Evolutionary conservation across 2,329 filamentous ascomycete genomes (phyloP).

Genomic region (Botrytis sinoallii): DNA sequence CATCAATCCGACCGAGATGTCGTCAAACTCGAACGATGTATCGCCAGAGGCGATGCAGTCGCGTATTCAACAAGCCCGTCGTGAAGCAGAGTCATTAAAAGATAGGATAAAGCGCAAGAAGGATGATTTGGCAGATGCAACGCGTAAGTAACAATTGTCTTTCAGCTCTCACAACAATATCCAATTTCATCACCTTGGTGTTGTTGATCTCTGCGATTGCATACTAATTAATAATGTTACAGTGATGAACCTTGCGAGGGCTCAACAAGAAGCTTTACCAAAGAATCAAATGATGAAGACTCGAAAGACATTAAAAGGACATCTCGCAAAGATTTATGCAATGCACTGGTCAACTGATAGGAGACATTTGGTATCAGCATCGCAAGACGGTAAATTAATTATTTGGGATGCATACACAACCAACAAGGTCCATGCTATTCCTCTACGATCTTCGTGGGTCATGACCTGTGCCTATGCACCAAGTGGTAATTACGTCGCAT

Average conservation of each 20-base stretch:
- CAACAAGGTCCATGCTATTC: slow-evolving; percentile 99
- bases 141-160: slow-evolving; percentile 64
- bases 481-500: slow-evolving; percentile 96
- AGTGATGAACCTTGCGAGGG: slow-evolving; percentile 91
- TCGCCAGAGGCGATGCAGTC: slow-evolving; percentile 83
- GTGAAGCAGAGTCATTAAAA: slow-evolving; percentile 96
- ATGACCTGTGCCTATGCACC: slow-evolving; percentile 99
- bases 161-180: slow-evolving; percentile 1
- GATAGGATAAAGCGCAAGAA: slow-evolving; percentile 99
- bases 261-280: slow-evolving; percentile 87
- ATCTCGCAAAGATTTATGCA: slow-evolving; percentile 98
- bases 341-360: slow-evolving; percentile 99
- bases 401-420: slow-evolving; percentile 99
- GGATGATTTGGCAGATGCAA: slow-evolving; percentile 97
- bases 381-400: slow-evolving; percentile 98
- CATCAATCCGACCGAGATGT: slow-evolving; percentile 31
- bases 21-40: slow-evolving; percentile 54
- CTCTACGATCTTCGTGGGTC: slow-evolving; percentile 96
- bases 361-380: slow-evolving; percentile 93
- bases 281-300: slow-evolving; percentile 94
- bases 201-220: neutral
- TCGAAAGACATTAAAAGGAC: slow-evolving; percentile 93
- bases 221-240: slow-evolving; percentile 30
- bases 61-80: slow-evolving; percentile 85
- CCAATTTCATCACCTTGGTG: neutral